phyloP scores from a whole-genome alignment of 441 rosid species.

The Eutrema salsugineum region DNA sequence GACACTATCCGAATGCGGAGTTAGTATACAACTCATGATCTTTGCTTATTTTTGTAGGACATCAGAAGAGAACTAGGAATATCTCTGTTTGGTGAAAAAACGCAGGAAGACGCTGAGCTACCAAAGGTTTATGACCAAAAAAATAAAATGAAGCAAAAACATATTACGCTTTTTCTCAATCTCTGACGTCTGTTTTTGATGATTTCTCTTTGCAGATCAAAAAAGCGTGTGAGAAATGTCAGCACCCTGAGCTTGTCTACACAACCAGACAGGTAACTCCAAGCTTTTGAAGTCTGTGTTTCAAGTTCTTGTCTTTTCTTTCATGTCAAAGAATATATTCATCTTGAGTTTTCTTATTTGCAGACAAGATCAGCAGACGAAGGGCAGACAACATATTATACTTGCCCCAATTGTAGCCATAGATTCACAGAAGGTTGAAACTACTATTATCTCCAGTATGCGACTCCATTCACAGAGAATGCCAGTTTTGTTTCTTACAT shows the following conservation, averaged over 20 bases:
- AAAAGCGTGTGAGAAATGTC: constrained; percentile 38
- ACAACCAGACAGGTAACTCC: constrained; percentile 31
- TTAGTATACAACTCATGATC: background rate
- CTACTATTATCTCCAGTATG: background rate
- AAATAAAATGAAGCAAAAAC: background rate
- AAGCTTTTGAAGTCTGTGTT: background rate
- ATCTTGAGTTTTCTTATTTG: background rate
- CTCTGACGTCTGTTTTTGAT: background rate
- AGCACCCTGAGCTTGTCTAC: constrained; percentile 37
- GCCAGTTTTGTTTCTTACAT: background rate
- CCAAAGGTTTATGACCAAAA: constrained; percentile 24
- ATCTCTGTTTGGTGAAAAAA: constrained; percentile 30
- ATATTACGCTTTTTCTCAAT: background rate
- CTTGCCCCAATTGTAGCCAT: constrained; percentile 28
- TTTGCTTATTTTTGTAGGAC: constrained; percentile 19
- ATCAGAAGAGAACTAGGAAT: constrained; percentile 38
- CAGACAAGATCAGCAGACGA: constrained; percentile 34
- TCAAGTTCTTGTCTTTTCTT: background rate
- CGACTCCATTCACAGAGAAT: background rate
- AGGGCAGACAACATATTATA: constrained; percentile 31
- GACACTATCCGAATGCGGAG: background rate
- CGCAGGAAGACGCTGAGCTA: constrained; percentile 21
- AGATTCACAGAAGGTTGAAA: constrained; percentile 33
- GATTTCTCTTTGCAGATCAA: constrained; percentile 25
- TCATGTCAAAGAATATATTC: background rate